Evolutionary conservation across 371 early-diverging fungal genomes (phyloP), one percentile per base, ranked within the genome.

Genomic region (Saksenaea oblongispora): DNA sequence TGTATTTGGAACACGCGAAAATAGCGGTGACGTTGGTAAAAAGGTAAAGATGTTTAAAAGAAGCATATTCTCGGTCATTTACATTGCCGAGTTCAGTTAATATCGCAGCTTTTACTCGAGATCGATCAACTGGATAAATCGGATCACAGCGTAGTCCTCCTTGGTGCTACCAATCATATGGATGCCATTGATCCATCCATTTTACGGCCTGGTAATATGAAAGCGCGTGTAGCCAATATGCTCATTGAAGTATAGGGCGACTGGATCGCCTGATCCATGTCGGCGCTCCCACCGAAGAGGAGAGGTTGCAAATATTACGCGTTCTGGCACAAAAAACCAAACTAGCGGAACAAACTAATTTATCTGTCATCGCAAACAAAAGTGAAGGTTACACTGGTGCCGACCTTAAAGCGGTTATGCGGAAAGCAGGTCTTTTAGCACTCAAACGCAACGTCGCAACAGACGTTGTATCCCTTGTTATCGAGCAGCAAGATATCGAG

Each of bases 101-200:
- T 90, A 36, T 84, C 88, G 4, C 89, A 88, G 72, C 72, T 93
- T 37, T 79, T 97, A 39, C 79, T 93, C n/a, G 91, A 95, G 61
- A 77, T 97, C 70, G 97, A 97, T 71, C 85, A 83, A 47, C 37
- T 76, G 2, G 80, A 81, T 34, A 77, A 71, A 14, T 61, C 68
- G 1, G 72, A 83, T 54, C 71, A 80, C 24, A 70, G 81, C 24
- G 86, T 91, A 15, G 82, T 91, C 9, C 58, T 95, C 3, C 65
- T 95, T 39, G 94, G 89, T 0, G 98, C 99, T 0, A 97, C 99
- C 2, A 99, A 97, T 68, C 90, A 93, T 66, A 93, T 92, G 0
- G 88, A 88, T 54, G 69, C 87, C 1, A 88, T 96, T 57, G 95
- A 95, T 66, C 59, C 86, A 53, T 74, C 95, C 37, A 88, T 96